Percentiles rank a stretch among this genome's conserved stretches.
Conservation (phyloP, 352 stramenopile species). For the Pythium volutum region DNA sequence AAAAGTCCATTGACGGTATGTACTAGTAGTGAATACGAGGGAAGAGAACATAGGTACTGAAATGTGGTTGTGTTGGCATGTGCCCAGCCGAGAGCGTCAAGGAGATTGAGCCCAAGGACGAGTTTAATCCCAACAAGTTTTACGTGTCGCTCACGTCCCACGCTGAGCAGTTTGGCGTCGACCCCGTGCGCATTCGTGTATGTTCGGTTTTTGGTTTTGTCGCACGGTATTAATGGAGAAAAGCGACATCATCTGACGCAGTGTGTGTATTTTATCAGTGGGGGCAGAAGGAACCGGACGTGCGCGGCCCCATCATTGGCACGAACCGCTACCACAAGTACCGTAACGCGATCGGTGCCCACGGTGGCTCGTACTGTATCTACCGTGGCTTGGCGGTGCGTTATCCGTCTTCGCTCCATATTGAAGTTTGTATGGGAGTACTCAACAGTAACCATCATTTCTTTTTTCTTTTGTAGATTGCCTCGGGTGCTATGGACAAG, state of each 20-base stretch:
- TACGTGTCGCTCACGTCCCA: conserved; percentile 88
- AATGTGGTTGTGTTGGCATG: background rate
- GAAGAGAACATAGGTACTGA: background rate
- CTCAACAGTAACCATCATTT: background rate
- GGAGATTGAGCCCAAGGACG: conserved; percentile 77
- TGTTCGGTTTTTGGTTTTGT: conserved; percentile 1
- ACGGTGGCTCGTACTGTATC: conserved; percentile 98
- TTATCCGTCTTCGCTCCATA: background rate
- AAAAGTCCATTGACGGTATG: conserved; percentile 85
- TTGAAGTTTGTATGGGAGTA: too few species aligned
- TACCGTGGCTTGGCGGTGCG: conserved; percentile 95
- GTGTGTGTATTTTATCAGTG: conserved; percentile 55
- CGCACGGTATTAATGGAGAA: background rate
- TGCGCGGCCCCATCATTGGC: conserved; percentile 93
- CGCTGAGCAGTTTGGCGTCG: conserved; percentile 82
- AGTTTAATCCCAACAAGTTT: conserved; percentile 85
- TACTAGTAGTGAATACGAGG: background rate
- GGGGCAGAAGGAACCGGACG: conserved; percentile 88
- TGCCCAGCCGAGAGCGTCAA: conserved; percentile 84
- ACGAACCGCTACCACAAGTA: conserved; percentile 95
- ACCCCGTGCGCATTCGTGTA: conserved; percentile 84
- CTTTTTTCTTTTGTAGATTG: conserved; percentile 30
- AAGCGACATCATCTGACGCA: background rate
- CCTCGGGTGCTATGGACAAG: conserved; percentile 70
- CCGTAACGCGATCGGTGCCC: conserved; percentile 97